Base-by-base conservation (phyloP, 176 grass and related monocot genomes). In the Avena eriantha region DNA sequence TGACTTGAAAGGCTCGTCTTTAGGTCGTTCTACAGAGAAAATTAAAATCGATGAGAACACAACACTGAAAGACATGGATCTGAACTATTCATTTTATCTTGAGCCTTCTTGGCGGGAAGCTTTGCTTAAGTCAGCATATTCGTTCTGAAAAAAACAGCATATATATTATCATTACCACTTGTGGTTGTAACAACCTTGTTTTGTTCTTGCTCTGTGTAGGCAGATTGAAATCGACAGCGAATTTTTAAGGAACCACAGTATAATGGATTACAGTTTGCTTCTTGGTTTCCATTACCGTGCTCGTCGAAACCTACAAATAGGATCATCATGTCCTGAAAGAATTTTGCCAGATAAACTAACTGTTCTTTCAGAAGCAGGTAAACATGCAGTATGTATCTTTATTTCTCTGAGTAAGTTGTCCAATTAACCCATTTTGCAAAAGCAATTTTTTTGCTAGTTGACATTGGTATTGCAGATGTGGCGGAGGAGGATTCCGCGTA, bases 261-360 rank as follows among this genome's bases (percentile, higher is more conserved):
- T 99, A 94, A 99, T 99, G 94, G 97, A 99, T 91, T 99, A 99
- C 78, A 99, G 97, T 61, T 81, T 99, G 69, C 91, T 99, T 74
- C 80, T 99, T 88, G 97, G 97, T 74, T 92, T 99, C 21, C 97
- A 99, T 76, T 99, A 96, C 59, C 91, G 97, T 84, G 97, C 97
- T 78, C 97, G 94, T 6, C 97, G 85, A 54, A 86, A 99, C 82
- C 60, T 99, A 36, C 86, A 84, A 43, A 86, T 80, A 29, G 87
- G 64, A 79, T 60, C 86, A 85, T 86, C 92, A 8, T 86, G 58
- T 81, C 72, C 5, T 48, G 92, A 14, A 81, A 92, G 66, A 59
- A 64, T 88, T 80, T 82, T 83, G 67, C 83, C 75, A 79, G 89
- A 92, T 49, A 89, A 85, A 76, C 81, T 95, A 53, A 87, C 90